These are phyloP conservation scores for Hypomyces perniciosus DNA, from an alignment of 2,329 filamentous ascomycete genomes.

Conservation along the genomic window DNA sequence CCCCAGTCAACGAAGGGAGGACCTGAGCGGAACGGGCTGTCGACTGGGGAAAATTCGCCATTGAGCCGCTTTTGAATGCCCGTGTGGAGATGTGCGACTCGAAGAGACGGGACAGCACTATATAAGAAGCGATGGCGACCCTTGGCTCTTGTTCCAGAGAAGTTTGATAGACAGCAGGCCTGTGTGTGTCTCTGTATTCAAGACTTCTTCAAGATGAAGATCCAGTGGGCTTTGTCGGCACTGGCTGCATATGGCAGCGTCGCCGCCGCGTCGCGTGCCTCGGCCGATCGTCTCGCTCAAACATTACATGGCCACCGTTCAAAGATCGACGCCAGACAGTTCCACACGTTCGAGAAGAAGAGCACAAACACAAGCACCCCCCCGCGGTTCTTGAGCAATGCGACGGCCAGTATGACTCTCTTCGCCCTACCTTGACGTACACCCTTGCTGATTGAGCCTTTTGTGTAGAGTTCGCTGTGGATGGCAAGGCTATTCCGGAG, in stretches of 20 bases:
- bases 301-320: not conserved
- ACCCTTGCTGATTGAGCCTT: not conserved
- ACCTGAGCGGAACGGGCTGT: too few relatives aligned
- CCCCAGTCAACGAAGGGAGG: too few relatives aligned
- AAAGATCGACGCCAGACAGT: not conserved
- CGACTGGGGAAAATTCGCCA: too few relatives aligned
- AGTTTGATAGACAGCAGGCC: not conserved
- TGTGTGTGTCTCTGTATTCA: too few relatives aligned
- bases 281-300: not conserved
- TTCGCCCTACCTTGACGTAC: not conserved
- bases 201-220: slow-evolving; percentile 1
- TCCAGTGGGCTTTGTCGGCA: not conserved
- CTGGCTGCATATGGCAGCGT: not conserved
- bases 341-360: not conserved
- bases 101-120: too few relatives aligned
- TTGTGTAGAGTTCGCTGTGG: slow-evolving; percentile 52
- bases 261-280: not conserved
- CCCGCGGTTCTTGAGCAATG: slow-evolving; percentile 1
- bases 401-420: not conserved
- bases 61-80: too few relatives aligned
- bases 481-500: slow-evolving; percentile 60
- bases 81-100: too few relatives aligned
- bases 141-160: too few relatives aligned
- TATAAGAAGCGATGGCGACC: too few relatives aligned
- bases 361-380: not conserved